phyloP scores from a whole-genome alignment of 176 grass and related monocot genomes.

The Lolium multiflorum region DNA sequence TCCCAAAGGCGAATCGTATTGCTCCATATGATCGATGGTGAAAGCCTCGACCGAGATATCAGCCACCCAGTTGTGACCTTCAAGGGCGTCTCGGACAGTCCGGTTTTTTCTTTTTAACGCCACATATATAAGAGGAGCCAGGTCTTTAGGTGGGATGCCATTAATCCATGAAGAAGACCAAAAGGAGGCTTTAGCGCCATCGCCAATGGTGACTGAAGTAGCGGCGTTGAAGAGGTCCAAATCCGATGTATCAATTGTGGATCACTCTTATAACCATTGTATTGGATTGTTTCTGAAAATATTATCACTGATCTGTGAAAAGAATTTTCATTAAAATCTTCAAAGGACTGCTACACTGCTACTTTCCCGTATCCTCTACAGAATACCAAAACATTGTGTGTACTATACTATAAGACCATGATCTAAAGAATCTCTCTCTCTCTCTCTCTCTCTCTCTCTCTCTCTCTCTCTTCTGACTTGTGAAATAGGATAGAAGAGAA shows the following conservation, averaged over 20 bases:
- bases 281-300: not conserved
- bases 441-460: not conserved
- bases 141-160: too few relatives aligned
- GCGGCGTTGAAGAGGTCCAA: too few relatives aligned
- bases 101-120: too few relatives aligned
- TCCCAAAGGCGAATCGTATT: too few relatives aligned
- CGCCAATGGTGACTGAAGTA: too few relatives aligned
- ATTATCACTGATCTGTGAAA: not conserved
- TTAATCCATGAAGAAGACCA: too few relatives aligned
- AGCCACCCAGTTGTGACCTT: too few relatives aligned
- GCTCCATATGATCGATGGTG: too few relatives aligned
- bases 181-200: too few relatives aligned
- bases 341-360: not conserved
- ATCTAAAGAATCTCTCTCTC: constrained; percentile 9
- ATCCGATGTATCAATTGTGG: not conserved
- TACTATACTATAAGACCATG: constrained; percentile 2
- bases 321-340: not conserved
- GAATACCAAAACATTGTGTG: not conserved
- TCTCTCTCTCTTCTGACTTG: constrained; percentile 51
- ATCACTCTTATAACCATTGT: not conserved
- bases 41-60: too few relatives aligned
- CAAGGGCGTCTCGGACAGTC: too few relatives aligned
- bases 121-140: too few relatives aligned
- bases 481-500: constrained; percentile 42
- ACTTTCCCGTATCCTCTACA: not conserved